phyloP scores from a whole-genome alignment of 805 yeast genomes.

The Zygoascus tannicola region DNA sequence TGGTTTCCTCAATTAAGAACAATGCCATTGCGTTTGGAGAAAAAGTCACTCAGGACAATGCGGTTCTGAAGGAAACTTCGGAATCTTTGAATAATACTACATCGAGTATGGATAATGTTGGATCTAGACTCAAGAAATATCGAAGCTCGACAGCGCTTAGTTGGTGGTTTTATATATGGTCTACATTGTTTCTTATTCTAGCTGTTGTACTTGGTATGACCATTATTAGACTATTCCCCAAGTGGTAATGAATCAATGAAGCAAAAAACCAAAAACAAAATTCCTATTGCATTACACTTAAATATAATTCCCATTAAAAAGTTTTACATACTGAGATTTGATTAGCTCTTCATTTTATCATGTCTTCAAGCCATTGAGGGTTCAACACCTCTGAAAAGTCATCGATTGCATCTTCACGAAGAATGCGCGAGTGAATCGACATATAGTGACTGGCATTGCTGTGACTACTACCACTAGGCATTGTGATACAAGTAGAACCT shows the following conservation, averaged over 20 bases:
- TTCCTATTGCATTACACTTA: neutral
- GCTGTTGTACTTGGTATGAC: conserved; percentile 28
- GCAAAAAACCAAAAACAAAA: too few species aligned
- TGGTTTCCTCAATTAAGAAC: conserved; percentile 39
- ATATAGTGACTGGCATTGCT: neutral
- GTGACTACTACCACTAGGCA: neutral
- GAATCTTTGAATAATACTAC: conserved; percentile 29
- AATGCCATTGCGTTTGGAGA: conserved; percentile 38
- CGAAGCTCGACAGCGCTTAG: conserved; percentile 30
- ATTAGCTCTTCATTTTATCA: too few species aligned
- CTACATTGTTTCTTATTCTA: conserved; percentile 27
- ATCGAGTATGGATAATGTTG: conserved; percentile 28
- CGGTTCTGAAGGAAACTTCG: conserved; percentile 27
- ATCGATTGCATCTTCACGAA: neutral
- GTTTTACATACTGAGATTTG: too few species aligned
- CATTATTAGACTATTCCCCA: conserved; percentile 30
- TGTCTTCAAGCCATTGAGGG: neutral
- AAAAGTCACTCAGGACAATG: conserved; percentile 30
- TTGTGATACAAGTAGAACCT: neutral
- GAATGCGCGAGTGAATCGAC: neutral
- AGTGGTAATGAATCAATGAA: too few species aligned
- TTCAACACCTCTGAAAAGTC: neutral
- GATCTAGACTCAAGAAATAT: conserved; percentile 26
- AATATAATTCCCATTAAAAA: neutral
- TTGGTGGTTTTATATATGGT: conserved; percentile 32